Evolutionary conservation across 2,329 filamentous ascomycete genomes (phyloP), one percentile per base, ranked within the genome.

Genomic region (Dactylellina drechsleri): DNA sequence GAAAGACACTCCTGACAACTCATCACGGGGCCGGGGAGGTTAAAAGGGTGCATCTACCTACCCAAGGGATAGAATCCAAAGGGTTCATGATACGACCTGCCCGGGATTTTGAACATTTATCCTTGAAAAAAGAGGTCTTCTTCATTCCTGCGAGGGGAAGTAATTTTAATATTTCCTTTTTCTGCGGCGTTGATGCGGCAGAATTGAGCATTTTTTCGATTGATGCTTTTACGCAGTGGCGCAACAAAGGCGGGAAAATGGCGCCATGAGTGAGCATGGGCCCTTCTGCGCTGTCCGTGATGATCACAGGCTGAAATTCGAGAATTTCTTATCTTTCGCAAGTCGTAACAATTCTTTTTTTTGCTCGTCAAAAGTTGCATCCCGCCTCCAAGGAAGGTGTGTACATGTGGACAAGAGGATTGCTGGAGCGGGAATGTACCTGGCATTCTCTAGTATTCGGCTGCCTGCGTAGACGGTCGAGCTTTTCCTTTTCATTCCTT

Each of bases 161-260:
- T 18, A 18, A 23, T 23, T 23, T 47, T 18, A 12, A 31, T 15
- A 18, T 57, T 57, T 16, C 20, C 5, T 60, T 45, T 31, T 58
- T 26, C 54, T 60, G 57, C 57, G 57, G 57, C 57, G 57, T 49
- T 20, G 23, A 36, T 60, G 57, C 57, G 57, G 57, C 57, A 60
- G 8, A 26, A 16, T 18, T 52, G 47, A 18, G 20, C 47, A 36
- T 36, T 36, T 36, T 23, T 8, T 36, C 31, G 31, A 36, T 36
- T 36, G 31, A 36, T 5, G 31, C 31, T 36, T 10, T 36, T 36
- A 36, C 5, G 6, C 43, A 10, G 57, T 62, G 59, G 52, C 59
- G 59, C 47, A 52, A 52, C n/a, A 52, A 62, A 43, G 28, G 41
- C 59, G 59, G 59, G 41, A 52, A 8, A 62, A 52, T 62, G 49